These are phyloP conservation scores for Hypoxylon sp. DNA, from an alignment of 2,329 filamentous ascomycete species.

Conservation along the genomic window DNA sequence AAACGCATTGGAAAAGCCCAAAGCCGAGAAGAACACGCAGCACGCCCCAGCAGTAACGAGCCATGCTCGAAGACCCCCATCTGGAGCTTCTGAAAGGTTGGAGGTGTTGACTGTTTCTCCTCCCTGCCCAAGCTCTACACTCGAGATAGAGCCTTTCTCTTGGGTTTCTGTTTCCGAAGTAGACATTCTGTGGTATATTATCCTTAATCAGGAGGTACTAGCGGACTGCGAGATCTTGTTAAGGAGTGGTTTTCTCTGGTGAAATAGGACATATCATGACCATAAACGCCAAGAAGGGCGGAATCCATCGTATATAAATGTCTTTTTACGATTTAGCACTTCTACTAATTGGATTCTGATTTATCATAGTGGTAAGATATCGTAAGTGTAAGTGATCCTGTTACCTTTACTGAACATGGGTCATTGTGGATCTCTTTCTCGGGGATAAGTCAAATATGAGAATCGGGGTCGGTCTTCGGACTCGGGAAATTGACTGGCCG, in stretches of 20 bases:
- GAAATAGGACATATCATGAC: constrained; percentile 8
- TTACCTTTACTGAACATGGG: neutral
- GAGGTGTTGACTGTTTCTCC: neutral
- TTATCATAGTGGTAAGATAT: constrained; percentile 10
- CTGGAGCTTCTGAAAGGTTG: constrained; percentile 39
- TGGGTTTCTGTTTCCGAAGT: constrained; percentile 17
- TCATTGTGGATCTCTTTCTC: neutral
- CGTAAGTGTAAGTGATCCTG: neutral
- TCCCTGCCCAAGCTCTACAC: constrained; percentile 5
- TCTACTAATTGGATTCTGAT: neutral
- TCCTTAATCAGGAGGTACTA: constrained; percentile 6
- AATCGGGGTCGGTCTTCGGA: constrained; percentile 33
- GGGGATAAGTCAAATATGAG: constrained; percentile 19
- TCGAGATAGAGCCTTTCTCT: constrained; percentile 8
- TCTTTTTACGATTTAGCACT: neutral
- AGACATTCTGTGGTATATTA: constrained; percentile 26
- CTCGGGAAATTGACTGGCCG: constrained; percentile 37
- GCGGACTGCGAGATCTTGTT: neutral
- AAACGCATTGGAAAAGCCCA: constrained; percentile 59
- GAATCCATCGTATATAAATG: constrained; percentile 25
- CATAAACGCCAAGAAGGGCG: neutral
- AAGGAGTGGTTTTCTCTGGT: constrained; percentile 4
- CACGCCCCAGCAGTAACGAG: constrained; percentile 47
- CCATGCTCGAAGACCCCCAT: constrained; percentile 53
- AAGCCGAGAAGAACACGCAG: constrained; percentile 52